Evolutionary conservation across 2,329 filamentous ascomycete species (phyloP).

Genomic region (Penicillium sp.): DNA sequence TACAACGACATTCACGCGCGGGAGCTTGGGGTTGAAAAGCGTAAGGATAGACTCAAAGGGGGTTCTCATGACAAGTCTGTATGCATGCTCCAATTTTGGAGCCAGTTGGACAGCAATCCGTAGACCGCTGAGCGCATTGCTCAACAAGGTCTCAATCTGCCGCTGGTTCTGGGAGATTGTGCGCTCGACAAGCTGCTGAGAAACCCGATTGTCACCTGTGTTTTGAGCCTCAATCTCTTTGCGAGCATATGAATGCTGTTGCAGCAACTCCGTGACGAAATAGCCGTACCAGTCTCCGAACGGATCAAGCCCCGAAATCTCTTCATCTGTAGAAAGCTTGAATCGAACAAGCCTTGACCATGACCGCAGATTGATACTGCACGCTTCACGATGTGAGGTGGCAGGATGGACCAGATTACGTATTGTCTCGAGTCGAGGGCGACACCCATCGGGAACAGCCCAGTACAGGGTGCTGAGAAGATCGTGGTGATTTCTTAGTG

Average conservation of each 20-base stretch:
- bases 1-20: conserved; percentile 45
- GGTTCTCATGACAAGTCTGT: conserved; percentile 42
- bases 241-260: conserved; percentile 55
- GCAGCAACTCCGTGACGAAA: conserved; percentile 51
- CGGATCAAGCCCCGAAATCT: conserved; percentile 42
- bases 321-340: conserved; percentile 54
- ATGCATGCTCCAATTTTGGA: conserved; percentile 39
- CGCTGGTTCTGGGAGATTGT: conserved; percentile 57
- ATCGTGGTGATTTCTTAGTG: conserved; percentile 61
- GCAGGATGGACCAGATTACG: conserved; percentile 55
- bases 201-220: conserved; percentile 39
- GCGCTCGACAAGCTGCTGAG: conserved; percentile 47
- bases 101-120: conserved; percentile 46
- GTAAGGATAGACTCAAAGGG: conserved; percentile 48
- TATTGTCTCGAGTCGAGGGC: conserved; percentile 53
- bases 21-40: conserved; percentile 50
- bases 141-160: conserved; percentile 54
- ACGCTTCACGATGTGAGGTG: conserved; percentile 58
- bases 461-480: conserved; percentile 59
- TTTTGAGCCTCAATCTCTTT: conserved; percentile 57
- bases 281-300: conserved; percentile 56
- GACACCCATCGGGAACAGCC: conserved; percentile 51
- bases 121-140: conserved; percentile 52
- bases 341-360: conserved; percentile 59
- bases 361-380: conserved; percentile 55